Percentiles rank a stretch among this genome's conserved stretches.
Evolutionary conservation across 345 rosid species (phyloP).

Genomic region (Isatis tinctoria): DNA sequence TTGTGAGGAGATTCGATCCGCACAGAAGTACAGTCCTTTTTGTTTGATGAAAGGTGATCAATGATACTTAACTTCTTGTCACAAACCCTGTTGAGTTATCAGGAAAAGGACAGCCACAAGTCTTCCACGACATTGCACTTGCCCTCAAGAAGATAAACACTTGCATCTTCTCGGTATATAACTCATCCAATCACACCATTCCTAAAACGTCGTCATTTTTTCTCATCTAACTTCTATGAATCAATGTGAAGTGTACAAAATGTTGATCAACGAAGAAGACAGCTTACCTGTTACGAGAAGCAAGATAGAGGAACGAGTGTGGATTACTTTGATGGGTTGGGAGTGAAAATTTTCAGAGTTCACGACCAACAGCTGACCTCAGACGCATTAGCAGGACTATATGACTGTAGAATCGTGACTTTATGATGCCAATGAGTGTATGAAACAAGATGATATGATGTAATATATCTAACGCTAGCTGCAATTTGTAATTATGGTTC

Average conservation of each 20-base stretch:
- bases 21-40: constrained; percentile 84
- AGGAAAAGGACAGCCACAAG: constrained; percentile 93
- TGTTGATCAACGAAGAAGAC: constrained; percentile 76
- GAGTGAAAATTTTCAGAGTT: constrained; percentile 29
- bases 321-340: constrained; percentile 95
- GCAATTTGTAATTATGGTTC: constrained; percentile 9
- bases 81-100: constrained; percentile 94
- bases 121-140: constrained; percentile 77
- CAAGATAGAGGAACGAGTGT: constrained; percentile 71
- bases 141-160: constrained; percentile 71
- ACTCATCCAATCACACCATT: constrained; percentile 7
- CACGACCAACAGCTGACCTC: constrained; percentile 16
- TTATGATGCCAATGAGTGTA: constrained; percentile 18
- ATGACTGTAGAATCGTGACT: neutral
- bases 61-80: constrained; percentile 79
- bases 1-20: constrained; percentile 85
- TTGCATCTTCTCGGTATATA: constrained; percentile 80
- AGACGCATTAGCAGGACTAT: neutral
- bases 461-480: neutral
- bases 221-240: neutral
- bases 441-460: neutral
- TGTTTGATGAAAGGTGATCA: constrained; percentile 66
- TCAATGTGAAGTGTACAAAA: constrained; percentile 56
- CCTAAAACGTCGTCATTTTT: neutral
- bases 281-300: constrained; percentile 39